Evolutionary conservation across 2,329 filamentous ascomycete species (phyloP).

Genomic region (Aspergillus tubingensis): DNA sequence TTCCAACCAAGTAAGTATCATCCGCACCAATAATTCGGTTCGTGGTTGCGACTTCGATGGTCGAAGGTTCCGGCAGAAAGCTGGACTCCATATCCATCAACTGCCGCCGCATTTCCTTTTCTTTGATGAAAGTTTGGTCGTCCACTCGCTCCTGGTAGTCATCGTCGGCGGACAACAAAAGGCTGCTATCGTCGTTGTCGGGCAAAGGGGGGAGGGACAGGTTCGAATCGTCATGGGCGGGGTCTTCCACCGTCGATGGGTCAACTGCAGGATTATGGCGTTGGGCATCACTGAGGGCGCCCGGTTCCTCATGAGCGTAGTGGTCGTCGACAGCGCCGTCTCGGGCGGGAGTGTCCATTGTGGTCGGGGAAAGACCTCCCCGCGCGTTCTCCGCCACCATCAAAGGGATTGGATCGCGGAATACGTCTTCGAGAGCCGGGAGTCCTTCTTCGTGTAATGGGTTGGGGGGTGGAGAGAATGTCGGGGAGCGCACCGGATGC

Average conservation of each 20-base stretch:
- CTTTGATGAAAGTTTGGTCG: constrained; percentile 52
- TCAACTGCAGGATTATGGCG: constrained; percentile 14
- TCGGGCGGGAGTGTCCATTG: constrained; percentile 23
- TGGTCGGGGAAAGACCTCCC: constrained; percentile 26
- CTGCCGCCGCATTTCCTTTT: constrained; percentile 61
- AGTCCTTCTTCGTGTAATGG: constrained; percentile 35
- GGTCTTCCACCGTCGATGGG: constrained; percentile 20
- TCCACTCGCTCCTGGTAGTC: constrained; percentile 36
- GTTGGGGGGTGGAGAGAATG: constrained; percentile 32
- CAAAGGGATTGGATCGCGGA: constrained; percentile 29
- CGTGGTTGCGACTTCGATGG: constrained; percentile 38
- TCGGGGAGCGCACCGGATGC: constrained; percentile 26
- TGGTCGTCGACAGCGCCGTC: constrained; percentile 15
- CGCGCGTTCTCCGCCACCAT: constrained; percentile 33
- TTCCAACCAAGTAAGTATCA: constrained; percentile 48
- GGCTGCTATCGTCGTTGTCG: constrained; percentile 38
- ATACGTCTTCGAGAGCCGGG: constrained; percentile 33
- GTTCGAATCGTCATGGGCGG: constrained; percentile 30
- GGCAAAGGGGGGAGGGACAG: constrained; percentile 33
- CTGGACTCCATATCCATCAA: constrained; percentile 66
- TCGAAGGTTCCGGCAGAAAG: constrained; percentile 59
- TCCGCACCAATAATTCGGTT: constrained; percentile 37
- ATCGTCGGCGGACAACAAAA: constrained; percentile 34
- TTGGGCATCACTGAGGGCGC: constrained; percentile 19
- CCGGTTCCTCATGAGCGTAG: constrained; percentile 20